Conservation (phyloP, 2,329 filamentous ascomycete species). For the Botrytis hyacinthi region DNA sequence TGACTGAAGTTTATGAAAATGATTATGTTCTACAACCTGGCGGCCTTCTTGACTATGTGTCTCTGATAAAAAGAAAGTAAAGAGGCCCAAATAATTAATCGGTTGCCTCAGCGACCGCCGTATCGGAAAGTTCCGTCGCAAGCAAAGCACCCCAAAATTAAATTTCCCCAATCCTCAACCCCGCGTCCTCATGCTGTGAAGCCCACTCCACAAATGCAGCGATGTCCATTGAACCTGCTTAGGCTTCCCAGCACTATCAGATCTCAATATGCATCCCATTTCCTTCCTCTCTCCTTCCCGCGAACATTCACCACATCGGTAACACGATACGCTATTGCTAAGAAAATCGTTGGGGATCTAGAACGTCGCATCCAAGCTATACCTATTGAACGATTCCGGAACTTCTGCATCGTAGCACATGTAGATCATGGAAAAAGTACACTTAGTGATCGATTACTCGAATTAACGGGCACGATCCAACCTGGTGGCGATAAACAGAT, state of each 20-base stretch:
- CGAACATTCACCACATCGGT: conserved; percentile 34
- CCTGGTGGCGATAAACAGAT: conserved; percentile 90
- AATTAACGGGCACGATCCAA: conserved; percentile 90
- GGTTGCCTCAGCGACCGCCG: conserved; percentile 23
- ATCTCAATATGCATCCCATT: conserved; percentile 35
- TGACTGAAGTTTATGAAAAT: background rate
- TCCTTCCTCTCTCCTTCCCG: conserved; percentile 21
- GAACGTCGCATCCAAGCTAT: conserved; percentile 67
- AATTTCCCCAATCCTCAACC: conserved; percentile 4
- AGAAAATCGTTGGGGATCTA: conserved; percentile 44
- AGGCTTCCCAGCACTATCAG: conserved; percentile 39
- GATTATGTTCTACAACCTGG: background rate
- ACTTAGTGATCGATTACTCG: conserved; percentile 85
- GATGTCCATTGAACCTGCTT: conserved; percentile 38
- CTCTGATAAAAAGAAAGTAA: conserved; percentile 9
- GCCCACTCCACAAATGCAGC: conserved; percentile 37
- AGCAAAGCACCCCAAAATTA: background rate
- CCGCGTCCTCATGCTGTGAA: conserved; percentile 20
- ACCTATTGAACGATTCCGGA: conserved; percentile 77
- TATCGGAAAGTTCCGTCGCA: conserved; percentile 17
- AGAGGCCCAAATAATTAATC: background rate
- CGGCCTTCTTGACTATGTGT: background rate
- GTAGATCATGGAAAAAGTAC: conserved; percentile 99
- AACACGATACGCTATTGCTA: conserved; percentile 31
- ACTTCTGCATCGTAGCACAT: conserved; percentile 98